phyloP scores from a whole-genome alignment of 306 rosid species.

The Vigna angularis region DNA sequence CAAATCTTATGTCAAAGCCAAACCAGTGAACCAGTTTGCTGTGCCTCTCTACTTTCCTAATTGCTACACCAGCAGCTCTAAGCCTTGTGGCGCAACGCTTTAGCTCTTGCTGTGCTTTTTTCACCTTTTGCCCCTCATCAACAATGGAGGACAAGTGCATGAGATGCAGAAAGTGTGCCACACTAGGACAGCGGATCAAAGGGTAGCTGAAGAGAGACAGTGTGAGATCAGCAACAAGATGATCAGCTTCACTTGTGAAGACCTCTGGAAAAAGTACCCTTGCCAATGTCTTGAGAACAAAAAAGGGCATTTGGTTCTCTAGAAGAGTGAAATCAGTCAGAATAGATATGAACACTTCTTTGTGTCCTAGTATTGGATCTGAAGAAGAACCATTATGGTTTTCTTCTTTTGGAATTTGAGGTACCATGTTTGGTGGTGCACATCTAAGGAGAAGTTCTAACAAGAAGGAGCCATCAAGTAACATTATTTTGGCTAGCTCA shows the following conservation, averaged over 20 bases:
- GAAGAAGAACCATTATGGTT: not conserved
- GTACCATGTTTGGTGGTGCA: slow-evolving; percentile 13
- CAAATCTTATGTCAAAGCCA: slow-evolving; percentile 37
- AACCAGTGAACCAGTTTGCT: slow-evolving; percentile 10
- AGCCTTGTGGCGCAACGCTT: slow-evolving; percentile 43
- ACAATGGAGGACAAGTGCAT: slow-evolving; percentile 44
- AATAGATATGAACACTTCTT: slow-evolving; percentile 28
- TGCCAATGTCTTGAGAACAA: slow-evolving; percentile 42
- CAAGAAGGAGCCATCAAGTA: slow-evolving; percentile 56
- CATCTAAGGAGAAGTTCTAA: slow-evolving; percentile 45
- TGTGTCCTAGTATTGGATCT: slow-evolving; percentile 24
- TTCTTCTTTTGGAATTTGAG: slow-evolving; percentile 2
- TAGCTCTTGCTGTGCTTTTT: slow-evolving; percentile 44
- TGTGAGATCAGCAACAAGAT: slow-evolving; percentile 42
- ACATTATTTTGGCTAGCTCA: slow-evolving; percentile 49
- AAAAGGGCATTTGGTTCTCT: slow-evolving; percentile 54
- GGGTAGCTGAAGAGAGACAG: slow-evolving; percentile 42
- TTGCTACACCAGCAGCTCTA: slow-evolving; percentile 43
- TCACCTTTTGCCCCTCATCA: slow-evolving; percentile 41
- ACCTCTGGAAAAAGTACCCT: slow-evolving; percentile 20
- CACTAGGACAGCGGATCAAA: slow-evolving; percentile 29
- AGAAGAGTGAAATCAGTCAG: slow-evolving; percentile 44
- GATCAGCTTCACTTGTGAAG: not conserved
- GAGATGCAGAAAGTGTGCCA: slow-evolving; percentile 49
- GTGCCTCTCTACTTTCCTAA: slow-evolving; percentile 24